Evolutionary conservation across 208 protist genomes (phyloP).

Genomic region (Crithidia mellificae): DNA sequence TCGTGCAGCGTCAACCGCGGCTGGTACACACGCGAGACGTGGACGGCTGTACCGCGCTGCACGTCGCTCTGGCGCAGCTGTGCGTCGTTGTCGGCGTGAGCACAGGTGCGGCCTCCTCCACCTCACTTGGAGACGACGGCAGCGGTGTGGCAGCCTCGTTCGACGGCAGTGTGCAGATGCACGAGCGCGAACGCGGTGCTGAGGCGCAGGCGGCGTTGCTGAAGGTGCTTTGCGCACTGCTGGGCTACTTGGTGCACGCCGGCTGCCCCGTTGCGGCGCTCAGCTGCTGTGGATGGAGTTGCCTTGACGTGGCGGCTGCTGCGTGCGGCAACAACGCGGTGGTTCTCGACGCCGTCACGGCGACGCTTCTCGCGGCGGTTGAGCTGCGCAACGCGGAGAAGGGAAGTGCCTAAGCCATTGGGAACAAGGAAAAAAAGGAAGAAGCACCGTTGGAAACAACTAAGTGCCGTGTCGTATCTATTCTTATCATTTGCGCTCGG

Average conservation of each 20-base stretch:
- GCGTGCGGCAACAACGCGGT: slow-evolving; percentile 24
- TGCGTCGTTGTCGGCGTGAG: too few relatives aligned
- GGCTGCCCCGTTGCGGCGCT: slow-evolving; percentile 39
- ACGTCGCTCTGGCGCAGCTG: slow-evolving; percentile 43
- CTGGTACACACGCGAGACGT: slow-evolving; percentile 39
- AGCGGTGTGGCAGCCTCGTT: too few relatives aligned
- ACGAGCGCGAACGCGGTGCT: slow-evolving; percentile 5
- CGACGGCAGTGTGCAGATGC: slow-evolving; percentile 2
- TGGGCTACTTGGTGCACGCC: slow-evolving; percentile 49
- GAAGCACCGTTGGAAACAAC: too few relatives aligned
- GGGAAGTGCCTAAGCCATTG: neutral
- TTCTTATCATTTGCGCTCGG: too few relatives aligned
- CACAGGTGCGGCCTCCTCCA: too few relatives aligned
- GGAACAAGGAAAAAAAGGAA: too few relatives aligned
- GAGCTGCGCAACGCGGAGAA: slow-evolving; percentile 16
- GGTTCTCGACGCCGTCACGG: slow-evolving; percentile 49
- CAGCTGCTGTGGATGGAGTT: slow-evolving; percentile 47
- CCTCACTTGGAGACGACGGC: too few relatives aligned
- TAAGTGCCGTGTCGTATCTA: too few relatives aligned
- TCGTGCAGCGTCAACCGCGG: slow-evolving; percentile 41
- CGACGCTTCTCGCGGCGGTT: slow-evolving; percentile 47
- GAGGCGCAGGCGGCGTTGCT: slow-evolving; percentile 29
- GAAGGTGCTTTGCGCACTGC: slow-evolving; percentile 44
- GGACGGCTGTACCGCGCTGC: slow-evolving; percentile 64
- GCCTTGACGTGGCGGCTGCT: slow-evolving; percentile 59